These are phyloP conservation scores for Tolypocladium pustulatum DNA, from an alignment of 2,329 filamentous ascomycete species.

Conservation along the genomic window DNA sequence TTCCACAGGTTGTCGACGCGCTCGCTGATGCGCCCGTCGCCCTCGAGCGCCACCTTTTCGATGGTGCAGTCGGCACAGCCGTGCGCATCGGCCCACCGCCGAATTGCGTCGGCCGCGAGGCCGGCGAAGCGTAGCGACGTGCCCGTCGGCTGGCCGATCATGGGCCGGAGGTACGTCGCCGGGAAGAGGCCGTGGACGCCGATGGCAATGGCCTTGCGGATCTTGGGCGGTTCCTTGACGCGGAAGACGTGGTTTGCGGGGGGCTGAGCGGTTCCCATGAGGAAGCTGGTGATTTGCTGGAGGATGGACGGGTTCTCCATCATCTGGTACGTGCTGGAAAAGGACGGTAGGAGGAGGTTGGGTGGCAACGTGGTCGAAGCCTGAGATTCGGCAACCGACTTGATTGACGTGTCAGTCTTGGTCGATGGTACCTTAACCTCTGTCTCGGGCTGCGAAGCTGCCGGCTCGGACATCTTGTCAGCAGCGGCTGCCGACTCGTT, in stretches of 20 bases:
- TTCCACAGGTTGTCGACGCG: constrained; percentile 92
- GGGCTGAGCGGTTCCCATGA: constrained; percentile 44
- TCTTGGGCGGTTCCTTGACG: constrained; percentile 54
- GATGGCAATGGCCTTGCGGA: constrained; percentile 83
- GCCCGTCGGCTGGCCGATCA: constrained; percentile 89
- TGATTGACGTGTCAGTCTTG: constrained; percentile 10
- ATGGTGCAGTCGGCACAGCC: constrained; percentile 70
- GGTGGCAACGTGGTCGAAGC: constrained; percentile 31
- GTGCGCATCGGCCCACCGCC: constrained; percentile 66
- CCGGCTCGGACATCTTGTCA: constrained; percentile 1
- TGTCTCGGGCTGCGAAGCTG: background rate
- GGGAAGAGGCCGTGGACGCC: constrained; percentile 94
- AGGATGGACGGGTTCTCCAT: constrained; percentile 60
- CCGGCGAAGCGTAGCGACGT: constrained; percentile 91
- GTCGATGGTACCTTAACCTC: constrained; percentile 9
- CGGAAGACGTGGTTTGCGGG: constrained; percentile 63
- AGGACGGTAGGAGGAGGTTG: constrained; percentile 61
- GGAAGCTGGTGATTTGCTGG: constrained; percentile 51
- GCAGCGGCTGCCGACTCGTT: constrained; percentile 2
- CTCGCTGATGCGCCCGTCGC: constrained; percentile 84
- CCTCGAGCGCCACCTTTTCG: constrained; percentile 88
- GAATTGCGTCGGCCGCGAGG: constrained; percentile 73
- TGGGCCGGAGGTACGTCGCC: constrained; percentile 72
- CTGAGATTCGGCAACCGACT: constrained; percentile 30
- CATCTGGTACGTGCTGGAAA: constrained; percentile 56